phyloP scores from a whole-genome alignment of 164 flowering plant species.

The Magnolia changhungtana region DNA sequence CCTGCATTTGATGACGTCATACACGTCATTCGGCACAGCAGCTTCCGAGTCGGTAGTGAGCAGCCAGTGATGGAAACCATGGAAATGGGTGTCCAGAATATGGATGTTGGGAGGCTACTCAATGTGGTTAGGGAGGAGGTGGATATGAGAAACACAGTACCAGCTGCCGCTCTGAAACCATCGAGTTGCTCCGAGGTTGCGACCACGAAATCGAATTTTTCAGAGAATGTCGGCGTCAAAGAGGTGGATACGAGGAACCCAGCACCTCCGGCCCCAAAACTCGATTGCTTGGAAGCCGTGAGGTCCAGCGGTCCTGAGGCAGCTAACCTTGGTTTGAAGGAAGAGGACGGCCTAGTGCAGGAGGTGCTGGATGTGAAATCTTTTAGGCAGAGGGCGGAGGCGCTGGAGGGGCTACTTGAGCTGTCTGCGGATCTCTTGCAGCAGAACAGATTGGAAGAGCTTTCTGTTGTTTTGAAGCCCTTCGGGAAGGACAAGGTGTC shows the following conservation, averaged over 20 bases:
- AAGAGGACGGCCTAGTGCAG: constrained; percentile 43
- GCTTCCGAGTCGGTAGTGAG: constrained; percentile 76
- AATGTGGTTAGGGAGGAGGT: constrained; percentile 61
- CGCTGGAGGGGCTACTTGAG: constrained; percentile 90
- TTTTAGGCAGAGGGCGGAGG: constrained; percentile 93
- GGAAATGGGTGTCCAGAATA: constrained; percentile 58
- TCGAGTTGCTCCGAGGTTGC: constrained; percentile 39
- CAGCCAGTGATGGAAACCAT: constrained; percentile 56
- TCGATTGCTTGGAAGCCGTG: constrained; percentile 31
- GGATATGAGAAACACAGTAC: constrained; percentile 39
- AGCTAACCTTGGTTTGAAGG: constrained; percentile 15
- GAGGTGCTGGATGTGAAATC: constrained; percentile 89
- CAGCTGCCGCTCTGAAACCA: constrained; percentile 28
- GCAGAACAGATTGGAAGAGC: constrained; percentile 81
- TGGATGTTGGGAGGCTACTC: constrained; percentile 66
- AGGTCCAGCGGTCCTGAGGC: constrained; percentile 28
- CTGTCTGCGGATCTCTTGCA: constrained; percentile 90
- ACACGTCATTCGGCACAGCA: constrained; percentile 85
- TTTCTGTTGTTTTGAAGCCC: constrained; percentile 81
- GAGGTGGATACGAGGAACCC: constrained; percentile 34
- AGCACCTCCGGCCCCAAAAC: constrained; percentile 15
- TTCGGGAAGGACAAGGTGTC: constrained; percentile 94
- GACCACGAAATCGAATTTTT: constrained; percentile 26
- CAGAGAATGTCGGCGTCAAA: constrained; percentile 31
- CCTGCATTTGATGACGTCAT: constrained; percentile 81